Percentiles rank a stretch among this genome's conserved stretches.
These are phyloP conservation scores for Epichloe baconii DNA, from an alignment of 2,329 filamentous ascomycete genomes.

Conservation along the genomic window DNA sequence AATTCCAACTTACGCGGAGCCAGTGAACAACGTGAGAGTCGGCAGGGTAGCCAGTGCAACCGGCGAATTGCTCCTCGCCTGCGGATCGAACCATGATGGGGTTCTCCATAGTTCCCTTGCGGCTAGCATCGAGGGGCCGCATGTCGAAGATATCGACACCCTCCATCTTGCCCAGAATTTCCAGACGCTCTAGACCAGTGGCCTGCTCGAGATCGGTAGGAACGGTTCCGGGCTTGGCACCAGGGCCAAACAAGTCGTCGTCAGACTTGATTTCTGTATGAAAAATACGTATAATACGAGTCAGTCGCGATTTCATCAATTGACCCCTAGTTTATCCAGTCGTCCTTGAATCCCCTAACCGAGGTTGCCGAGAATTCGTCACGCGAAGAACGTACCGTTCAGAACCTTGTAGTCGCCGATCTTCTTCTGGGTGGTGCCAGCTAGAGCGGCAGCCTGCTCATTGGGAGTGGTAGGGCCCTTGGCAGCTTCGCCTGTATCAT, in stretches of 20 bases:
- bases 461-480: conserved; percentile 21
- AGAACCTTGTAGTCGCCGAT: conserved; percentile 32
- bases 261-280: conserved; percentile 64
- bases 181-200: conserved; percentile 94
- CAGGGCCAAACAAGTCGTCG: conserved; percentile 74
- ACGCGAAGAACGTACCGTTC: conserved; percentile 29
- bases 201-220: conserved; percentile 92
- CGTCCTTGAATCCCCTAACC: conserved; percentile 4
- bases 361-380: conserved; percentile 9
- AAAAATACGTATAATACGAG: conserved; percentile 2
- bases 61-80: conserved; percentile 91
- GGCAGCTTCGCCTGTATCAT: conserved; percentile 23
- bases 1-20: conserved; percentile 57
- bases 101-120: conserved; percentile 80
- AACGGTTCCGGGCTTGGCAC: conserved; percentile 69
- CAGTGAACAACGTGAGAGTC: conserved; percentile 87
- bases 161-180: conserved; percentile 99
- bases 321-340: not conserved
- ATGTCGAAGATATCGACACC: conserved; percentile 97
- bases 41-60: conserved; percentile 86
- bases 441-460: conserved; percentile 23
- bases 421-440: conserved; percentile 29
- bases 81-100: conserved; percentile 84
- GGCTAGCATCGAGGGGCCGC: conserved; percentile 84
- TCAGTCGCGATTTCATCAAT: conserved; percentile 8